phyloP scores from a whole-genome alignment of 331 rosid genomes.

The Cydonia oblonga region DNA sequence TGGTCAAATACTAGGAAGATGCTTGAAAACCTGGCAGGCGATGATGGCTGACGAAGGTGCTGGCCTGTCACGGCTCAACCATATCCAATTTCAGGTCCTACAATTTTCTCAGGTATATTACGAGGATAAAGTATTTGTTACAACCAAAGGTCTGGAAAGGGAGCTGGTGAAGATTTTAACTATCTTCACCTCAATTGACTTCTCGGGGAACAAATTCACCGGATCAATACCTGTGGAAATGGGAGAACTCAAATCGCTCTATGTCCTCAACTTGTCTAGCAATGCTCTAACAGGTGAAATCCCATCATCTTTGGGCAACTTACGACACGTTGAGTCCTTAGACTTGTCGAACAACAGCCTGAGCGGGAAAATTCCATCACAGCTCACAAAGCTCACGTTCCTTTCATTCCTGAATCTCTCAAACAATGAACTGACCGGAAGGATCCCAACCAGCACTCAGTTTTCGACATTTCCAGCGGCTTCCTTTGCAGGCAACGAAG shows the following conservation, averaged over 20 bases:
- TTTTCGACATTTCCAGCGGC: conserved; percentile 32
- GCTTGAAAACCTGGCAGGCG: no score
- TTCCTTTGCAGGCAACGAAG: conserved; percentile 31
- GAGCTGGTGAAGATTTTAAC: conserved; percentile 41
- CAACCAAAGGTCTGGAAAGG: conserved; percentile 32
- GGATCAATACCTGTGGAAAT: conserved; percentile 38
- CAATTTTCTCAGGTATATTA: background rate
- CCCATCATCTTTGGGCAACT: conserved; percentile 31
- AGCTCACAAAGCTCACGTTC: conserved; percentile 29
- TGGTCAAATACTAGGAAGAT: no score
- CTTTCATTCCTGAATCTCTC: conserved; percentile 49
- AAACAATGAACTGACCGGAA: conserved; percentile 28
- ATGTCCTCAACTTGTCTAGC: conserved; percentile 47
- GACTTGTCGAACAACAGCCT: conserved; percentile 38
- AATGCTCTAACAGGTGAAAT: conserved; percentile 41
- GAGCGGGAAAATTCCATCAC: conserved; percentile 31
- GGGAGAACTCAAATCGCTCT: conserved; percentile 25
- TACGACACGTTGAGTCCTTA: conserved; percentile 40
- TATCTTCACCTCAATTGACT: conserved; percentile 39
- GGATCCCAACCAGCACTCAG: conserved; percentile 40
- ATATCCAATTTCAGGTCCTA: conserved; percentile 14
- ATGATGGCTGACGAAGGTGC: background rate
- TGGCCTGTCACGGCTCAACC: rapidly evolving
- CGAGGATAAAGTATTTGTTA: conserved; percentile 32
- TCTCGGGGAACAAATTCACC: conserved; percentile 35